phyloP scores from a whole-genome alignment of 768 basidiomycete species.

The Scleroderma bovista region DNA sequence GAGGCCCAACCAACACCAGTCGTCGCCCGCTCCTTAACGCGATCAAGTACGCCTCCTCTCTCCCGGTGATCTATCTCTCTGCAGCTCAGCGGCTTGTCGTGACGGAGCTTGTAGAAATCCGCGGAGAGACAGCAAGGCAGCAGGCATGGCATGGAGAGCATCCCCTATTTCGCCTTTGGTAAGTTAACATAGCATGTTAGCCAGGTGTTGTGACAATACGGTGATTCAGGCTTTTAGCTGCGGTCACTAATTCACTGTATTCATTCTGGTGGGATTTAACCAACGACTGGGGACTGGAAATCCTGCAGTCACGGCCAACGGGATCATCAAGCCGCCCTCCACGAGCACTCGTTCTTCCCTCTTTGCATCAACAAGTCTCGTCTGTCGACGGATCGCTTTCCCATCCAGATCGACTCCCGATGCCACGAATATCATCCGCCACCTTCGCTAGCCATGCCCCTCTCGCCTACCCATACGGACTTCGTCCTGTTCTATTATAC shows the following conservation, averaged over 20 bases:
- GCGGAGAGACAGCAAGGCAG: conserved; percentile 37
- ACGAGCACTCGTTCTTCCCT: conserved; percentile 41
- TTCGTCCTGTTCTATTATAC: conserved; percentile 71
- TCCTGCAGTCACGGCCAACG: conserved; percentile 44
- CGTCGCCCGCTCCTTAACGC: conserved; percentile 83
- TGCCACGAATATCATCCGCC: conserved; percentile 14
- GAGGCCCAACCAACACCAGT: conserved; percentile 52
- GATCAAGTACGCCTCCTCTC: conserved; percentile 92
- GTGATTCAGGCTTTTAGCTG: conserved; percentile 69
- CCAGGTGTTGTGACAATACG: conserved; percentile 4
- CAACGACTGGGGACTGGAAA: conserved; percentile 92
- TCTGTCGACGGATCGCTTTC: conserved; percentile 14
- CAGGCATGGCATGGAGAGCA: conserved; percentile 72
- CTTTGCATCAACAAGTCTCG: conserved; percentile 34
- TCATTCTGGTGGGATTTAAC: conserved; percentile 99
- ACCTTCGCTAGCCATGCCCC: conserved; percentile 11
- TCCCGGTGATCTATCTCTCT: conserved; percentile 93
- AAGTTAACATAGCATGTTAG: conserved; percentile 17
- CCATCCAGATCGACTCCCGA: conserved; percentile 5
- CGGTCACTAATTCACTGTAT: conserved; percentile 83
- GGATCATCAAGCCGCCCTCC: conserved; percentile 30
- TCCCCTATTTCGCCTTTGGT: conserved; percentile 83
- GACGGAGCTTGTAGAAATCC: conserved; percentile 48
- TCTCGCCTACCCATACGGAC: conserved; percentile 54
- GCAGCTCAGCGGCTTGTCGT: conserved; percentile 79